Conservation (phyloP, 768 basidiomycete genomes). For the Termitomyces heimii region DNA sequence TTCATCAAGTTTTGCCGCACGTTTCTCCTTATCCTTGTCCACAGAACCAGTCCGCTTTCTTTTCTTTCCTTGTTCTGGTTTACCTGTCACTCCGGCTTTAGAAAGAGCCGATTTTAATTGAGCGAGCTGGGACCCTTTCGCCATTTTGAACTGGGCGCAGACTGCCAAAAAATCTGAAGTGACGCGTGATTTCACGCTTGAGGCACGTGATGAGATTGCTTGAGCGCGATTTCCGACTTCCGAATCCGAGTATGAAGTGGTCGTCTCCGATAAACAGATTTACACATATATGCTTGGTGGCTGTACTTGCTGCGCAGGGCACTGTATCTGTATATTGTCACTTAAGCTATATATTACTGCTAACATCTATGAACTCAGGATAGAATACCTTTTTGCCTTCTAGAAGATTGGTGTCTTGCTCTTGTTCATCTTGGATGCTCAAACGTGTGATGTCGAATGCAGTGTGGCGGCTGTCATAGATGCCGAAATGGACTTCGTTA, state of each 20-base stretch:
- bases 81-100: constrained; percentile 70
- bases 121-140: constrained; percentile 82
- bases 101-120: constrained; percentile 86
- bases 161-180: constrained; percentile 10
- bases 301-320: background rate
- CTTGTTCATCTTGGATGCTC: background rate
- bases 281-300: background rate
- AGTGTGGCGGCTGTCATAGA: background rate
- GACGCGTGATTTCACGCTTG: background rate
- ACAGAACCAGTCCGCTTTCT: constrained; percentile 53
- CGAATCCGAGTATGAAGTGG: background rate
- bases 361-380: background rate
- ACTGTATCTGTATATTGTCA: background rate
- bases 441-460: background rate
- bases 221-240: background rate
- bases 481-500: background rate
- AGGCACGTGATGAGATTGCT: background rate
- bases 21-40: constrained; percentile 81
- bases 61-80: constrained; percentile 56
- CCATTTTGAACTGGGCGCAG: constrained; percentile 37
- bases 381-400: background rate
- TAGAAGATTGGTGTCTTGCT: too few relatives aligned
- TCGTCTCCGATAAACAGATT: background rate
- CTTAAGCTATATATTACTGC: background rate
- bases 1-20: constrained; percentile 70